These are phyloP conservation scores for Glutinoglossum americanum DNA, from an alignment of 495 filamentous ascomycete species.

Conservation along the genomic window DNA sequence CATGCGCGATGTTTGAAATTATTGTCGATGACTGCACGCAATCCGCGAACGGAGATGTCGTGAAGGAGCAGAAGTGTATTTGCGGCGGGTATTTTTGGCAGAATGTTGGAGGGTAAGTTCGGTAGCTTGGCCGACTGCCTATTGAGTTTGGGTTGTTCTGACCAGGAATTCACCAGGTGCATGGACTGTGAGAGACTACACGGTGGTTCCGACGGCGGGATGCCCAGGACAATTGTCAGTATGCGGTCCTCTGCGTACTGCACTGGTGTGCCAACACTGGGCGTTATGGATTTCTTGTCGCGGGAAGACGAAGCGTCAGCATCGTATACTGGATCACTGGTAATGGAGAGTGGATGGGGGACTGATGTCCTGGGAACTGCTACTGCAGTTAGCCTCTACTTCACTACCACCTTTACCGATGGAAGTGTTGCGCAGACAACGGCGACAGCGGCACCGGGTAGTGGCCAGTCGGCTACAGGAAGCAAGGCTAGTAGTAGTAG, in stretches of 20 bases:
- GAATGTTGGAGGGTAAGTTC: neutral
- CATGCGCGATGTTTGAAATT: no score
- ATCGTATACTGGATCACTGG: no score
- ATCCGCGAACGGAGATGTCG: neutral
- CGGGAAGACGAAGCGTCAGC: no score
- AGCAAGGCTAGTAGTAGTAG: neutral
- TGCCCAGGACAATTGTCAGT: neutral
- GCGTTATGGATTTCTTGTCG: neutral
- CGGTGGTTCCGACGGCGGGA: neutral
- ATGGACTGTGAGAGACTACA: neutral
- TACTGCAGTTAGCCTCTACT: neutral
- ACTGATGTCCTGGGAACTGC: neutral
- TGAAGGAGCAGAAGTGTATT: neutral
- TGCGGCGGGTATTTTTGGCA: neutral
- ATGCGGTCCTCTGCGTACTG: neutral
- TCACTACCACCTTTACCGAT: neutral
- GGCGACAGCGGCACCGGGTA: neutral
- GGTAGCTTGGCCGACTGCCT: no score
- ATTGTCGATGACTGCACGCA: no score
- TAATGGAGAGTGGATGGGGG: neutral
- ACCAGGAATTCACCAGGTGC: neutral
- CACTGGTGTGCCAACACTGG: neutral
- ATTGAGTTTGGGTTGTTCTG: neutral
- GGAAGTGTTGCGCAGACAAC: neutral
- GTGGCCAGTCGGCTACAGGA: neutral